Evolutionary conservation across 83 land plant species (phyloP).

Genomic region (Thuja plicata): DNA sequence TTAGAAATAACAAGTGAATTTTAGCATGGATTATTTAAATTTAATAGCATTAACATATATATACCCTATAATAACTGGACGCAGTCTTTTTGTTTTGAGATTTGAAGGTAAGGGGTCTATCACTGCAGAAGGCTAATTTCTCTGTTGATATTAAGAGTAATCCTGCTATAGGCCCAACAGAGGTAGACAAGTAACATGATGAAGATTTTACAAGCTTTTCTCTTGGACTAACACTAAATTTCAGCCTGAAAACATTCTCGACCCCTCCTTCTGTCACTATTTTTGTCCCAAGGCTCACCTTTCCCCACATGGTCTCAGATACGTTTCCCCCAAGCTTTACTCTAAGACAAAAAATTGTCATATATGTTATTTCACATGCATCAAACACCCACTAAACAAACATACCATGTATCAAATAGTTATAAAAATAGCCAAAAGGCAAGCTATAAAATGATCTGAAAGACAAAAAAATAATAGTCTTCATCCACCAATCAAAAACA

Average conservation of each 20-base stretch:
- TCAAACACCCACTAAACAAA: not conserved
- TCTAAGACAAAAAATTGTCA: constrained; percentile 1
- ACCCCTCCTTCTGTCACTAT: constrained; percentile 49
- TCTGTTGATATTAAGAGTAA: constrained; percentile 53
- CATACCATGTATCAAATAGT: no score
- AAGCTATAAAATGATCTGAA: no score
- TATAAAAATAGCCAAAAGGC: no score
- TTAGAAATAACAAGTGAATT: no score
- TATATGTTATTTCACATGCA: not conserved
- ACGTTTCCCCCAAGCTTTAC: constrained; percentile 49
- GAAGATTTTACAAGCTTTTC: constrained; percentile 54
- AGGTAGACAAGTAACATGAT: constrained; percentile 59
- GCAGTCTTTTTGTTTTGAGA: constrained; percentile 16
- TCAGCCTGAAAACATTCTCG: constrained; percentile 38
- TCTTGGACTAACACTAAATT: constrained; percentile 31
- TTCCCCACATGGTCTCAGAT: constrained; percentile 51
- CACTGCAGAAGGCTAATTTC: constrained; percentile 55
- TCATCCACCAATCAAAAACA: no score
- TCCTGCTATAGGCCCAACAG: constrained; percentile 57
- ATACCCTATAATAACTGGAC: constrained; percentile 37
- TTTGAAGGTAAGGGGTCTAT: constrained; percentile 35
- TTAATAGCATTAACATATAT: no score
- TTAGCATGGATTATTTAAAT: no score
- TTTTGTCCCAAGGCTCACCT: constrained; percentile 52
- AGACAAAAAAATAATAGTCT: no score